phyloP scores from a whole-genome alignment of 2,329 filamentous ascomycete genomes.

The Diplodia seriata region DNA sequence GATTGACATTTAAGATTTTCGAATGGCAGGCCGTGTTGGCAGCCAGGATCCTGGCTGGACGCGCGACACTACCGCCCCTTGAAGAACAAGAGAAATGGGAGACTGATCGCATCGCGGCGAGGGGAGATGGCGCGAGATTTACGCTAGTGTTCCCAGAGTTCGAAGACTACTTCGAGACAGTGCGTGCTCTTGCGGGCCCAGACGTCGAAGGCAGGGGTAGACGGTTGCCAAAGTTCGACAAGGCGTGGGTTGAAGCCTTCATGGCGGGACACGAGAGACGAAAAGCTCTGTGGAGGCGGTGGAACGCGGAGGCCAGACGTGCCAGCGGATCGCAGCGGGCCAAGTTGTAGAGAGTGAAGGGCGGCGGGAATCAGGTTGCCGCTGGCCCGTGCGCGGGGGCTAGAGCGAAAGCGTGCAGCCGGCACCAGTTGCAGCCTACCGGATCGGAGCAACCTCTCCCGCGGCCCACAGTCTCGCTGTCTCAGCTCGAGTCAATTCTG shows the following conservation, averaged over 20 bases:
- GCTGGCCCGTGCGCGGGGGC: neutral
- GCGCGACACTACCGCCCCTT: constrained; percentile 57
- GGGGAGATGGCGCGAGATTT: constrained; percentile 65
- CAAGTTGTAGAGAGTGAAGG: constrained; percentile 30
- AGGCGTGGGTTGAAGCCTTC: constrained; percentile 59
- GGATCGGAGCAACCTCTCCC: neutral
- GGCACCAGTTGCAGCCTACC: neutral
- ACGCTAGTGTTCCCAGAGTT: constrained; percentile 67
- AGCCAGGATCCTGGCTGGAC: constrained; percentile 64
- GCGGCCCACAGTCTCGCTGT: neutral
- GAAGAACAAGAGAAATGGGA: constrained; percentile 65
- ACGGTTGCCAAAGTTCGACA: constrained; percentile 52
- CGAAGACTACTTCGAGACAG: constrained; percentile 67
- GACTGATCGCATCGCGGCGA: constrained; percentile 57
- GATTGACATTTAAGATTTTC: constrained; percentile 71
- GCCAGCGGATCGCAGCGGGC: neutral
- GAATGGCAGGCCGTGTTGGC: constrained; percentile 72
- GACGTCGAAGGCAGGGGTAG: constrained; percentile 53
- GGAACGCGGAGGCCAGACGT: constrained; percentile 52
- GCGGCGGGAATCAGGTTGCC: neutral
- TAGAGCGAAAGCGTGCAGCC: neutral
- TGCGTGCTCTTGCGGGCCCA: constrained; percentile 59
- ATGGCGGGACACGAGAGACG: constrained; percentile 62
- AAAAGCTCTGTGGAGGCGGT: constrained; percentile 64
- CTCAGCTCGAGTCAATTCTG: constrained; percentile 4